Conservation (phyloP, 441 rosid genomes). For the Breynia disticha region DNA sequence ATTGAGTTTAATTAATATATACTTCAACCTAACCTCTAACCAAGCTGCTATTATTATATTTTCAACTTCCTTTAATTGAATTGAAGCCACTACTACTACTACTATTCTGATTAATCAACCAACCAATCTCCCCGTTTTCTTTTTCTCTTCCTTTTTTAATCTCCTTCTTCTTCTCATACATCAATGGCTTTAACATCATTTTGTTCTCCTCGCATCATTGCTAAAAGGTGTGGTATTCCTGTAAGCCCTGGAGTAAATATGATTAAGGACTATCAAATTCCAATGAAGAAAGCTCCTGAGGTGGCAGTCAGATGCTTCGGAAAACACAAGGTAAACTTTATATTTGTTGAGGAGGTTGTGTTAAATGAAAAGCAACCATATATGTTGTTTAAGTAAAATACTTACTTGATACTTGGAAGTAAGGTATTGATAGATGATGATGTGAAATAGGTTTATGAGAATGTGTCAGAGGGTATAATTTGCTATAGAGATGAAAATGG, state of each 20-base stretch:
- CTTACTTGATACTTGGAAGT: no score
- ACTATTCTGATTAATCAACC: neutral
- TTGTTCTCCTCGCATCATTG: slow-evolving; percentile 26
- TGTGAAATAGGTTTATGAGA: slow-evolving; percentile 57
- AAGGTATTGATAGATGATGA: neutral
- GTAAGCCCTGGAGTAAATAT: slow-evolving; percentile 22
- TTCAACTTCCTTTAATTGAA: neutral
- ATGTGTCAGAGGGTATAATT: slow-evolving; percentile 54
- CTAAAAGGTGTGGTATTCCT: slow-evolving; percentile 23
- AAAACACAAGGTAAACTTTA: slow-evolving; percentile 45
- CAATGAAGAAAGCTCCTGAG: slow-evolving; percentile 19
- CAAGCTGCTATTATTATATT: neutral
- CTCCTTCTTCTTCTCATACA: neutral
- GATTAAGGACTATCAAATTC: slow-evolving; percentile 33
- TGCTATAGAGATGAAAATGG: slow-evolving; percentile 69
- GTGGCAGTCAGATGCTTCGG: slow-evolving; percentile 46
- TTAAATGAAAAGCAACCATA: no score
- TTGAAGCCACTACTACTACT: no score
- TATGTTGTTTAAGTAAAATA: no score
- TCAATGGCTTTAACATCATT: slow-evolving; percentile 44
- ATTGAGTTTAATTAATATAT: slow-evolving; percentile 18
- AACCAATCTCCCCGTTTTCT: neutral
- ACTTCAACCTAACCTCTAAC: neutral
- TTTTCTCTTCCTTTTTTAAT: neutral
- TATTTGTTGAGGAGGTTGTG: neutral